A percentile compares a stretch with the other conserved stretches of the same genome.
phyloP scores from a whole-genome alignment of 805 yeast species.

The Cyberlindnera maclurae region DNA sequence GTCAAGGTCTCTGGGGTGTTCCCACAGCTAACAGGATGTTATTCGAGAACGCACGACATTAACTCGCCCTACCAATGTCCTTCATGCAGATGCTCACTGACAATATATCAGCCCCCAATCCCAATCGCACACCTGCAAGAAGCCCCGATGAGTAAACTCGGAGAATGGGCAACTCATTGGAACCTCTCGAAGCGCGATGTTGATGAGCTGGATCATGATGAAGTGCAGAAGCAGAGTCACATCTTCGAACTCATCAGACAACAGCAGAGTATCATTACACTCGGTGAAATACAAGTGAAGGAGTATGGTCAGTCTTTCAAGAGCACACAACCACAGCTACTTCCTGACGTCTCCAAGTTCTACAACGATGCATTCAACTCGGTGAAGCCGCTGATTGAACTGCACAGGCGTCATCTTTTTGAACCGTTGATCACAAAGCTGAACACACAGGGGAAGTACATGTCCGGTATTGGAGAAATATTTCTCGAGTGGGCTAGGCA shows the following conservation, averaged over 20 bases:
- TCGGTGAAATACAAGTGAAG: constrained; percentile 58
- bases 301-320: constrained; percentile 42
- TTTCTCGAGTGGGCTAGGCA: constrained; percentile 56
- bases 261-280: constrained; percentile 62
- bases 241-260: constrained; percentile 67
- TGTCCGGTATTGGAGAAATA: constrained; percentile 56
- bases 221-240: constrained; percentile 63
- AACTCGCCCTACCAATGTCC: constrained; percentile 21
- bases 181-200: constrained; percentile 48
- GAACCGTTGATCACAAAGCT: constrained; percentile 53
- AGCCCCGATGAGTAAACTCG: constrained; percentile 22
- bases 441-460: constrained; percentile 56
- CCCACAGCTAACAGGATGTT: constrained; percentile 39
- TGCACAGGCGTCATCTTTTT: constrained; percentile 48
- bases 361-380: constrained; percentile 51
- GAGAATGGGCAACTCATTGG: constrained; percentile 67
- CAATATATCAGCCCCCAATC: constrained; percentile 20
- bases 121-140: constrained; percentile 16
- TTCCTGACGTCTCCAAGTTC: constrained; percentile 48
- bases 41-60: constrained; percentile 29
- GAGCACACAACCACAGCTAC: constrained; percentile 33
- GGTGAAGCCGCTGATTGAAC: constrained; percentile 45
- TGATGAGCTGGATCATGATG: constrained; percentile 39
- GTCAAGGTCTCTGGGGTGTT: constrained; percentile 36
- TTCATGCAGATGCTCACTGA: constrained; percentile 29